Percentiles rank a stretch among this genome's conserved stretches.
Evolutionary conservation across 75 land plant genomes (phyloP).

Genomic region (Cunninghamia lanceolata): DNA sequence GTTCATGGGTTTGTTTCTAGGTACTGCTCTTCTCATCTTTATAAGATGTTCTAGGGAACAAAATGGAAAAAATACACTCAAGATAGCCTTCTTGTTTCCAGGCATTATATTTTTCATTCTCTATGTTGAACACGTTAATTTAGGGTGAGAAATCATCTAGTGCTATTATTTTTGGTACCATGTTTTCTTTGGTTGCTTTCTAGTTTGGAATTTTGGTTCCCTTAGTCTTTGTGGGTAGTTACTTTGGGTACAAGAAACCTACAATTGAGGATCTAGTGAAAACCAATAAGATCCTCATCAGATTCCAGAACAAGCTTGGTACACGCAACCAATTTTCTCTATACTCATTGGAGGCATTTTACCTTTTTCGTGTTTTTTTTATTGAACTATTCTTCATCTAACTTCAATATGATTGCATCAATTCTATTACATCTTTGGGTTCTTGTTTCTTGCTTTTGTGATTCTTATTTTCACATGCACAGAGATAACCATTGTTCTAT

Average conservation of each 20-base stretch:
- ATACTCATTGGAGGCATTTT: conserved; percentile 80
- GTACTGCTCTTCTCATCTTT: conserved; percentile 71
- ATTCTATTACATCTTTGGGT: no score
- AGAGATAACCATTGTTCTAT: no score
- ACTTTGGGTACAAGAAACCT: conserved; percentile 74
- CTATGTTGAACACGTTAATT: conserved; percentile 68
- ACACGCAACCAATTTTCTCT: conserved; percentile 78
- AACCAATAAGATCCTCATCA: conserved; percentile 88
- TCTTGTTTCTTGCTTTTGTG: no score
- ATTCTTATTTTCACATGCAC: no score
- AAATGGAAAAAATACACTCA: conserved; percentile 73
- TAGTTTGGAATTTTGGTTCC: conserved; percentile 93
- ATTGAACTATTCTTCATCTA: no score
- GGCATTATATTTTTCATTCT: conserved; percentile 56
- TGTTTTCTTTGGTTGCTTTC: conserved; percentile 74
- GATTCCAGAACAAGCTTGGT: conserved; percentile 89
- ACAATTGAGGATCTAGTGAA: conserved; percentile 79
- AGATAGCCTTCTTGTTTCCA: conserved; percentile 81
- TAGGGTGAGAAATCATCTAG: conserved; percentile 89
- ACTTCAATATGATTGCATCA: no score
- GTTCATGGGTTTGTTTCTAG: conserved; percentile 80
- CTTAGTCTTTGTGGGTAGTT: conserved; percentile 76
- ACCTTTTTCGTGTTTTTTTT: conserved; percentile 44
- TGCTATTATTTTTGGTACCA: conserved; percentile 83
- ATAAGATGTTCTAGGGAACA: conserved; percentile 85